Base-by-base conservation (phyloP, 805 yeast species). In the Zygosaccharomyces kombuchaensis region DNA sequence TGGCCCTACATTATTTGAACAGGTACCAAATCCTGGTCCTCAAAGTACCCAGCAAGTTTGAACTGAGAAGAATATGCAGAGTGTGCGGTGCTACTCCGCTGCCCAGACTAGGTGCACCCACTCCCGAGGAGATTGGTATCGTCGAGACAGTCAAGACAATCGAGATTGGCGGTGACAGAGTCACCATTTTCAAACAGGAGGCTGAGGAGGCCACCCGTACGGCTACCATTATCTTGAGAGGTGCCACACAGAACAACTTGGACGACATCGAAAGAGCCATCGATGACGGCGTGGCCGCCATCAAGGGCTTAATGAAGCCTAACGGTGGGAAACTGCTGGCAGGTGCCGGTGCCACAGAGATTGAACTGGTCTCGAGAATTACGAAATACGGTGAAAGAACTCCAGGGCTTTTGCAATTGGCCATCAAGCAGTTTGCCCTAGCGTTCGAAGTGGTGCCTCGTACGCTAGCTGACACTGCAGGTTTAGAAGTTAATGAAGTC, bases 1-100 rank as follows among this genome's bases (percentile, higher is more conserved):
- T 93, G 49, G 96, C 97, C 4, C 77, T 88, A 61, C 98, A 93
- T 69, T 93, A 87, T 67, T 73, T 93, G 66, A 87, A 91, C 73
- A 83, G 93, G 69, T 81, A 86, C 64, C 84, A 81, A 26, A 83
- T 93, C 37, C 72, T 93, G 51, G 91, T 90, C 12, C 75, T 93
- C 69, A 84, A 84, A 62, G 95, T 93, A 36, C 91, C 95, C 51
- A 84, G 95, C 54, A 93, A 93, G 65, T 93, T 93, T 60, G 99
- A 93, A 60, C 70, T 93, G 51, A 84, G 97, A 74, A 82, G 99
- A 67, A 74, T 93, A 50, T 85, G 95, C 61, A 84, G 96, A 66
- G 98, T 93, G 13, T 90, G 96, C 68, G 98, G 98, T 40, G 97
- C 97, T 36, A 85, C 97, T 22, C 97, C 98, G 47, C 75, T 91